These are phyloP conservation scores for Termitomyces sp. DNA, from an alignment of 768 basidiomycete species.

Conservation along the genomic window DNA sequence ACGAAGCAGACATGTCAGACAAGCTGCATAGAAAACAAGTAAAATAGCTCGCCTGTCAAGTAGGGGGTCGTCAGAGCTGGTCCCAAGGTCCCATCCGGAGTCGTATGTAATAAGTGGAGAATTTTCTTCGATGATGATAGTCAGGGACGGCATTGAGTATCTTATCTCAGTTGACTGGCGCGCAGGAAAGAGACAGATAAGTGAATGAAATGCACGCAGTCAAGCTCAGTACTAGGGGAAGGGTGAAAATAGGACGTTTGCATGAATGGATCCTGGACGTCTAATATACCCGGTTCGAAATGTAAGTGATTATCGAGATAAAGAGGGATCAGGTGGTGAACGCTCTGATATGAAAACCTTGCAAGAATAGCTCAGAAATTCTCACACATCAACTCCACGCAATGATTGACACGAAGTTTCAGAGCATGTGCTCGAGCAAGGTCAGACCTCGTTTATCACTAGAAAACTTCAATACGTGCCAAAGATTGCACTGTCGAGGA, in stretches of 20 bases:
- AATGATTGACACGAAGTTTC: not conserved
- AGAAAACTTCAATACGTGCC: slow-evolving; percentile 28
- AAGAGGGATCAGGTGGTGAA: too few relatives aligned
- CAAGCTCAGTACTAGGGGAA: not conserved
- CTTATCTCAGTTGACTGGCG: not conserved
- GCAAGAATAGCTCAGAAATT: too few relatives aligned
- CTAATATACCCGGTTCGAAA: too few relatives aligned
- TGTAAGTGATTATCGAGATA: too few relatives aligned
- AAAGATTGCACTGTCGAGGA: slow-evolving; percentile 26
- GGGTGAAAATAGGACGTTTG: not conserved
- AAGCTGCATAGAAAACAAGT: slow-evolving; percentile 2
- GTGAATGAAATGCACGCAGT: not conserved
- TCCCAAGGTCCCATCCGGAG: slow-evolving; percentile 8
- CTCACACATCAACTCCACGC: too few relatives aligned
- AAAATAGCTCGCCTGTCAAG: slow-evolving; percentile 4
- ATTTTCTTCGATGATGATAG: slow-evolving; percentile 13
- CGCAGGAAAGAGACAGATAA: not conserved
- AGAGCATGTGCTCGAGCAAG: not conserved
- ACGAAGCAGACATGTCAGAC: not conserved
- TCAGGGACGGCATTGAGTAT: slow-evolving; percentile 10
- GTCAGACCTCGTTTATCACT: not conserved
- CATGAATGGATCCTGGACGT: too few relatives aligned
- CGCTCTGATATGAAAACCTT: too few relatives aligned
- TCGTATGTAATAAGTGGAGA: slow-evolving; percentile 15
- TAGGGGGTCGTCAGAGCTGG: not conserved